phyloP scores from a whole-genome alignment of 129 eudicot species.

The Tagetes erecta region DNA sequence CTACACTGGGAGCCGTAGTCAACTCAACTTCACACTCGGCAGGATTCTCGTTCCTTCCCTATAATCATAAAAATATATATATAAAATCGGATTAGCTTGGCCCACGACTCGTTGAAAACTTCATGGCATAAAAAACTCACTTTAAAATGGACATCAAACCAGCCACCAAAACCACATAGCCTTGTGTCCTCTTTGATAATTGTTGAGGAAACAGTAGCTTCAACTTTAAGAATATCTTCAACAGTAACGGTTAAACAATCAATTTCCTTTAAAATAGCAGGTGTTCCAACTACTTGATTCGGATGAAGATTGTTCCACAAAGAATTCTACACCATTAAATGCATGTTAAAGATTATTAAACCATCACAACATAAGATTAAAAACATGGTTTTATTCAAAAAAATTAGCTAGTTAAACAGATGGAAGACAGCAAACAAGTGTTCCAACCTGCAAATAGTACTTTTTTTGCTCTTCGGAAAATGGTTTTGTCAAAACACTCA shows the following conservation, averaged over 20 bases:
- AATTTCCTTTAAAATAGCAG: conserved; percentile 72
- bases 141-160: neutral
- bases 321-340: conserved; percentile 61
- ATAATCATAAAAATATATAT: neutral
- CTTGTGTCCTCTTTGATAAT: conserved; percentile 56
- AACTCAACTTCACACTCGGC: conserved; percentile 75
- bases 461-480: conserved; percentile 74
- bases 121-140: conserved; percentile 38
- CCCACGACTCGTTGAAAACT: neutral
- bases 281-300: conserved; percentile 77
- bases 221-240: conserved; percentile 63
- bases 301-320: conserved; percentile 94
- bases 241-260: conserved; percentile 83
- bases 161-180: conserved; percentile 78
- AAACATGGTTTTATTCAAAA: neutral
- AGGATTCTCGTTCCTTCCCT: conserved; percentile 78
- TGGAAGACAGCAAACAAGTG: neutral
- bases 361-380: neutral
- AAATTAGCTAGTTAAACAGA: neutral
- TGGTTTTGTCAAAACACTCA: conserved; percentile 74
- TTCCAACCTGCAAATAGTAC: conserved; percentile 74
- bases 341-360: conserved; percentile 4
- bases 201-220: conserved; percentile 55
- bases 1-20: conserved; percentile 81
- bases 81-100: neutral